phyloP scores from a whole-genome alignment of 1,284 basidiomycete genomes.

The Paramarasmius palmivorus region DNA sequence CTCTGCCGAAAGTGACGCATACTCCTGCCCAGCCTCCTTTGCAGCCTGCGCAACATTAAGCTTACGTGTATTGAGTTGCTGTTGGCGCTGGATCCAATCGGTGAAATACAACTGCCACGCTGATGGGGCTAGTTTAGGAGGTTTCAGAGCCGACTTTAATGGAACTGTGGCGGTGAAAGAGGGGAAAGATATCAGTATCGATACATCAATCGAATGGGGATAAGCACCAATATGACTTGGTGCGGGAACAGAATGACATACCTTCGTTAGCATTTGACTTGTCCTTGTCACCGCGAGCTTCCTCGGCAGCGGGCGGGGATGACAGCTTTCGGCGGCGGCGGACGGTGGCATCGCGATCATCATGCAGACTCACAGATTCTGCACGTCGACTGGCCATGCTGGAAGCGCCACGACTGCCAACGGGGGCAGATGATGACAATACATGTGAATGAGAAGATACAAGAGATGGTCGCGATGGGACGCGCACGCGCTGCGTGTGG shows the following conservation, averaged over 20 bases:
- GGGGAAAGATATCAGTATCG: neutral
- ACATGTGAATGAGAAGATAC: constrained; percentile 61
- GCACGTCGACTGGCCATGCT: constrained; percentile 64
- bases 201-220: neutral
- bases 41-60: constrained; percentile 95
- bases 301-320: constrained; percentile 29
- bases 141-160: constrained; percentile 72
- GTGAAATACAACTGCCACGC: constrained; percentile 98
- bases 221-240: constrained; percentile 1
- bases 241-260: constrained; percentile 29
- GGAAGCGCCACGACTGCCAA: constrained; percentile 36
- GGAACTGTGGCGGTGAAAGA: constrained; percentile 39
- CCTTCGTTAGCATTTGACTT: constrained; percentile 35
- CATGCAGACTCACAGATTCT: constrained; percentile 59
- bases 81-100: constrained; percentile 91
- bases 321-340: constrained; percentile 48
- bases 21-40: constrained; percentile 92
- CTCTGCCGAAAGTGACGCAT: constrained; percentile 75
- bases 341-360: constrained; percentile 71
- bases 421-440: constrained; percentile 73
- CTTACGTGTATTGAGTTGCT: constrained; percentile 76
- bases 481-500: constrained; percentile 38
- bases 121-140: constrained; percentile 91
- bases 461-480: constrained; percentile 43
- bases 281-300: constrained; percentile 21